phyloP scores from a whole-genome alignment of 1,139 yeast species.

The Geotrichum restrictum region DNA sequence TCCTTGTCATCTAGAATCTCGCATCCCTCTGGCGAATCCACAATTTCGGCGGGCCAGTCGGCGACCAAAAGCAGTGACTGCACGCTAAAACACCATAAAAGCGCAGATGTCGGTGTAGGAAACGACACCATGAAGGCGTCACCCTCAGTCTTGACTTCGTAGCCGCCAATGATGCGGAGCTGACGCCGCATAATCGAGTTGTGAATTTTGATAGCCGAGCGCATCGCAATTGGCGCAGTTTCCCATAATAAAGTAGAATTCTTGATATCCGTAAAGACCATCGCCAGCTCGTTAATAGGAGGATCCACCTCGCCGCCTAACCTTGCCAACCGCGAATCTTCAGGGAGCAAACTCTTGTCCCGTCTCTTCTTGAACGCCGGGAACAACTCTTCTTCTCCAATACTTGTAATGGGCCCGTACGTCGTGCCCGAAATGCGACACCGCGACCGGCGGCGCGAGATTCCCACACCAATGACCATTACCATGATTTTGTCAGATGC shows the following conservation, averaged over 20 bases:
- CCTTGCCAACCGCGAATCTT: conserved; percentile 77
- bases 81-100: conserved; percentile 91
- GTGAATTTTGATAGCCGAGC: conserved; percentile 93
- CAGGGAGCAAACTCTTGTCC: conserved; percentile 53
- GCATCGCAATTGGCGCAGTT: conserved; percentile 86
- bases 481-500: conserved; percentile 80
- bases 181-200: conserved; percentile 93
- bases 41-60: conserved; percentile 94
- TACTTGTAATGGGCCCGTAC: conserved; percentile 26
- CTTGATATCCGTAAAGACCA: conserved; percentile 95
- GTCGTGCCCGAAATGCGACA: conserved; percentile 26
- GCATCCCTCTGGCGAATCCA: conserved; percentile 80
- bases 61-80: conserved; percentile 79
- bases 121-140: conserved; percentile 99
- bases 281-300: conserved; percentile 89
- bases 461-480: conserved; percentile 66
- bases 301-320: conserved; percentile 91
- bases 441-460: conserved; percentile 36
- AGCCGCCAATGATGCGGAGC: conserved; percentile 88
- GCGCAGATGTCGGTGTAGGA: conserved; percentile 85
- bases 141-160: conserved; percentile 98
- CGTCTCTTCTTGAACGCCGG: conserved; percentile 49
- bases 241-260: conserved; percentile 95
- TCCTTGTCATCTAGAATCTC: conserved; percentile 69
- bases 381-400: conserved; percentile 47